Evolutionary conservation across 495 filamentous ascomycete species (phyloP).

Genomic region (Staphylotrichum longicolle): DNA sequence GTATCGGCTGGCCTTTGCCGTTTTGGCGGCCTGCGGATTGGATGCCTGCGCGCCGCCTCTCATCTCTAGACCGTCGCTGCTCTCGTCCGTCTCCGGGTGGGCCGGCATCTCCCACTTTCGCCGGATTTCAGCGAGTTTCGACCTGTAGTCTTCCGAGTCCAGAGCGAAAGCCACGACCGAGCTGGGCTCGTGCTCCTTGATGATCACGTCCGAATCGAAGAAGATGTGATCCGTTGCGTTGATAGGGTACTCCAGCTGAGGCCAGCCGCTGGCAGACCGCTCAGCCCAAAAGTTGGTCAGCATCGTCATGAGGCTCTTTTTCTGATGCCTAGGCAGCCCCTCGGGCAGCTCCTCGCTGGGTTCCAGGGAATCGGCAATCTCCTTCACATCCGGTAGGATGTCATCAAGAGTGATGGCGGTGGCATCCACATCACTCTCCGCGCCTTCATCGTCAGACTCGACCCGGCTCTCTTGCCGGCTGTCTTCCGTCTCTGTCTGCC

Average conservation of each 20-base stretch:
- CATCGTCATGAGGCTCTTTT: constrained; percentile 88
- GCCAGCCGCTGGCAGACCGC: constrained; percentile 92
- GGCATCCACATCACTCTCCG: constrained; percentile 69
- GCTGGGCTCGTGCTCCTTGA: constrained; percentile 95
- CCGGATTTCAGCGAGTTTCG: constrained; percentile 74
- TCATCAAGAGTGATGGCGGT: constrained; percentile 55
- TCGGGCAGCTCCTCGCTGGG: constrained; percentile 62
- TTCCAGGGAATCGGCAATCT: constrained; percentile 62
- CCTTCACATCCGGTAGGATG: constrained; percentile 48
- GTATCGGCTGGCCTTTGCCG: constrained; percentile 22
- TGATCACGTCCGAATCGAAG: constrained; percentile 95
- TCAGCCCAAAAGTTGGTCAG: constrained; percentile 98
- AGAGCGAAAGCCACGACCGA: constrained; percentile 93
- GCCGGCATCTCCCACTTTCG: constrained; percentile 44
- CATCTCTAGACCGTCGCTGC: constrained; percentile 34
- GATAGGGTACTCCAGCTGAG: constrained; percentile 89
- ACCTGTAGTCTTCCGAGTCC: constrained; percentile 77
- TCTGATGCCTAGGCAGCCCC: constrained; percentile 86
- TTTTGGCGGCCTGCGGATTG: constrained; percentile 30
- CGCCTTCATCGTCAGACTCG: constrained; percentile 66
- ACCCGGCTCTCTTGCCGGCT: constrained; percentile 51
- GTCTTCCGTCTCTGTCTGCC: constrained; percentile 52
- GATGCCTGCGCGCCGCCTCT: constrained; percentile 18
- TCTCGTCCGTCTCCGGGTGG: constrained; percentile 32
- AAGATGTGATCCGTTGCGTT: constrained; percentile 89